Evolutionary conservation across 371 early-diverging fungal genomes (phyloP).

Genomic region (Actinomucor elegans): DNA sequence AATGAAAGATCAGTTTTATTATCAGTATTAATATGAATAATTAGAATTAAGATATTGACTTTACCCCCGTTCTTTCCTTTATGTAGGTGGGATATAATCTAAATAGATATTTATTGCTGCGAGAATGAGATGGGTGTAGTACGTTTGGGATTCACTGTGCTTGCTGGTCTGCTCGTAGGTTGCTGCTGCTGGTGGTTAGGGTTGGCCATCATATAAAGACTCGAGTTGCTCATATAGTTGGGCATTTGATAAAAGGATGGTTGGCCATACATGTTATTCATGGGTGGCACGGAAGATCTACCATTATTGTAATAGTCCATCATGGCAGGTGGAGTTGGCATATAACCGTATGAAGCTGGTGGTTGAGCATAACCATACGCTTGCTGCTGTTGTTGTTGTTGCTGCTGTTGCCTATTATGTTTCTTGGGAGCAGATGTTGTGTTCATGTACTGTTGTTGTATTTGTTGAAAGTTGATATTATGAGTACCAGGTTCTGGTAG

Average conservation of each 20-base stretch:
- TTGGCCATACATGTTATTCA: neutral
- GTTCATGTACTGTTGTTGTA: slow-evolving; percentile 24
- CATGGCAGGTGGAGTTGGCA: neutral
- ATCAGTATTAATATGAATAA: no score
- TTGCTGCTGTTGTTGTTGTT: slow-evolving; percentile 3
- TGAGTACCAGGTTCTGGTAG: slow-evolving; percentile 48
- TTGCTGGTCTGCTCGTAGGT: neutral
- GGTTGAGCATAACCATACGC: neutral
- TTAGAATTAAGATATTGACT: no score
- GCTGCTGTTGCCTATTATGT: slow-evolving; percentile 24
- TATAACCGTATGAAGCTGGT: neutral
- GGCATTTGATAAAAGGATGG: slow-evolving; percentile 2
- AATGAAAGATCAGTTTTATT: no score
- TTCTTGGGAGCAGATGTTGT: no score
- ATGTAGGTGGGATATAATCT: no score
- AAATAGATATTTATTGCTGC: neutral
- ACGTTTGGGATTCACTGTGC: no score
- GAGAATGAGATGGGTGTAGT: neutral
- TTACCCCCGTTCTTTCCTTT: no score
- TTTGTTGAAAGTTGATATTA: slow-evolving; percentile 46
- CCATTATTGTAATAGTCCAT: slow-evolving; percentile 5
- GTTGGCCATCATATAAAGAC: neutral
- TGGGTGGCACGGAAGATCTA: slow-evolving; percentile 12
- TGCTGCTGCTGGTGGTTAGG: neutral
- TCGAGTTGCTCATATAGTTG: neutral